Percentiles rank a stretch among this genome's conserved stretches.
Conservation (phyloP, 1,284 basidiomycete genomes). For the Mycena sp. region DNA sequence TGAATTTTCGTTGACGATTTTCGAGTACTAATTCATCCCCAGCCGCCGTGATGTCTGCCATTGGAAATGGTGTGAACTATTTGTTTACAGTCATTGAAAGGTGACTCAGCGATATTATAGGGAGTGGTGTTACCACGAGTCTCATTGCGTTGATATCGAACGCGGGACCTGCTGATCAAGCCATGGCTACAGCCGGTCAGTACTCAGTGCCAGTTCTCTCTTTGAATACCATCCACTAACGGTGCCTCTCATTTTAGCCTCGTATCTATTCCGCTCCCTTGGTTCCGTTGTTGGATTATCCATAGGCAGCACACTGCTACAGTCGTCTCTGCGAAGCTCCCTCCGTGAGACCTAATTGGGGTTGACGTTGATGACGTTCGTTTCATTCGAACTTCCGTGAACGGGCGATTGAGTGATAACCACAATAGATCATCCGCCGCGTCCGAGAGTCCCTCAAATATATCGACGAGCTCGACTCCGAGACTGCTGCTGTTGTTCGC, state of each 20-base stretch:
- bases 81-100: background rate
- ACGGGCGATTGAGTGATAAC: no score
- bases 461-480: no score
- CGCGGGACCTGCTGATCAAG: conserved; percentile 66
- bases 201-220: no score
- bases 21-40: background rate
- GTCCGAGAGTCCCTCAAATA: no score
- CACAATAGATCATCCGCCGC: no score
- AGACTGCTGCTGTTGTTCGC: no score
- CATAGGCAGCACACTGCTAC: conserved; percentile 62
- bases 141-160: conserved; percentile 70
- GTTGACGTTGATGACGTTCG: conserved; percentile 59
- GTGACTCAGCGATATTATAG: conserved; percentile 36
- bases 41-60: conserved; percentile 53
- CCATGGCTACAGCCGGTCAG: conserved; percentile 69
- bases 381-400: background rate
- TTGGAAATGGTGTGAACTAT: conserved; percentile 57
- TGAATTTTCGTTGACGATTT: background rate
- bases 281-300: conserved; percentile 67
- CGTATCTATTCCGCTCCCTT: conserved; percentile 72
- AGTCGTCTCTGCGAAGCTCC: conserved; percentile 56
- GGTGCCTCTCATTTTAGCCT: conserved; percentile 49
- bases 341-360: conserved; percentile 53
- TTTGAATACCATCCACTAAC: background rate
- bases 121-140: conserved; percentile 62